A percentile compares a stretch with the other conserved stretches of the same genome.
Conservation (phyloP, 441 rosid genomes). For the Biscutella laevigata region DNA sequence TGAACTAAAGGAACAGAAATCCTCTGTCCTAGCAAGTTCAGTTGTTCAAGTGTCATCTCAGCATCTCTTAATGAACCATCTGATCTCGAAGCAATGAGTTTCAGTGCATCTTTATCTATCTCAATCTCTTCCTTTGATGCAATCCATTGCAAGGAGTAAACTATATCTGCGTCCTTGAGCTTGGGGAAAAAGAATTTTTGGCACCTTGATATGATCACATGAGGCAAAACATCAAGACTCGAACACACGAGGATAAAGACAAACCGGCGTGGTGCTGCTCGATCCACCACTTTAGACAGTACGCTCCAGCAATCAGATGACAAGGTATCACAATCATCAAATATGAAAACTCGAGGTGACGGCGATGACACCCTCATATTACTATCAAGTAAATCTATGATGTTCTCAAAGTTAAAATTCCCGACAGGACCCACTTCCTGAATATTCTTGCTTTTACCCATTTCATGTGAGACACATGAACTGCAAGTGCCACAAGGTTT, state of each 20-base stretch:
- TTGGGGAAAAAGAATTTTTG: conserved; percentile 98
- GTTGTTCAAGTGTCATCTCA: conserved; percentile 94
- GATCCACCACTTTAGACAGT: conserved; percentile 74
- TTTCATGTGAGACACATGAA: conserved; percentile 66
- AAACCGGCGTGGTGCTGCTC: conserved; percentile 68
- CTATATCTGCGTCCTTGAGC: conserved; percentile 84
- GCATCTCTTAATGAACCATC: conserved; percentile 98
- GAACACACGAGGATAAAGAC: conserved; percentile 85
- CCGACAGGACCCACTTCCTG: conserved; percentile 81
- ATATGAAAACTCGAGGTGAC: conserved; percentile 64
- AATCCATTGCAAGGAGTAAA: conserved; percentile 68
- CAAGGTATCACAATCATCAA: conserved; percentile 81
- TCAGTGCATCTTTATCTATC: conserved; percentile 81
- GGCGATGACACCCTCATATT: conserved; percentile 40
- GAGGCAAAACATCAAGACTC: conserved; percentile 88
- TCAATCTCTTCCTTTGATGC: conserved; percentile 74
- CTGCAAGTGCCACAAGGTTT: conserved; percentile 83
- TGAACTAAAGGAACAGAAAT: conserved; percentile 86
- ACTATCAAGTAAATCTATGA: conserved; percentile 61
- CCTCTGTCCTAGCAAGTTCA: conserved; percentile 83
- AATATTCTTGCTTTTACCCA: conserved; percentile 69
- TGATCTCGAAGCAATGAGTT: conserved; percentile 90
- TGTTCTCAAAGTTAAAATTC: conserved; percentile 61
- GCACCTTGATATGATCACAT: conserved; percentile 85
- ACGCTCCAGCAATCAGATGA: conserved; percentile 80